Evolutionary conservation across 2,329 filamentous ascomycete species (phyloP).

Genomic region (Ceratocystis albifundus): DNA sequence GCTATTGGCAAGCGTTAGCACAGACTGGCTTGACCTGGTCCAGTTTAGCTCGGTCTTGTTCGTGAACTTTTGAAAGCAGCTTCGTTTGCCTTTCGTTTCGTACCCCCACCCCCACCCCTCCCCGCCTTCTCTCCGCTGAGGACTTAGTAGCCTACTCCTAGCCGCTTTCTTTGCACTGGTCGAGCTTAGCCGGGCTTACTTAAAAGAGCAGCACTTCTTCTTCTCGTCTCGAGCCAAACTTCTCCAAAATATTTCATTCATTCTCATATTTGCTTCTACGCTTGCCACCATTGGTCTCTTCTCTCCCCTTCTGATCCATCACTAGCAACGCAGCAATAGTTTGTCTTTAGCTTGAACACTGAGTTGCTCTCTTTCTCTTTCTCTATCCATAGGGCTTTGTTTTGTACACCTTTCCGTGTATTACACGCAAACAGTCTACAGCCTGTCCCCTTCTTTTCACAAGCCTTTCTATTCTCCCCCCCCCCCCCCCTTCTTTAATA

Average conservation of each 20-base stretch:
- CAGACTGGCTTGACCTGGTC: background rate
- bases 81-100: background rate
- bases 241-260: conserved; percentile 1
- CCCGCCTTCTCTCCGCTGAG: background rate
- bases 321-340: background rate
- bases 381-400: background rate
- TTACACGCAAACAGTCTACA: background rate
- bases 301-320: background rate
- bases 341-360: background rate
- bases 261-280: background rate
- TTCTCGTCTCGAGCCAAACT: background rate
- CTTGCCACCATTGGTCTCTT: conserved; percentile 1
- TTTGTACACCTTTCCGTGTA: conserved; percentile 8
- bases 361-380: too few species aligned
- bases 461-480: background rate
- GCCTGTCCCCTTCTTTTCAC: background rate
- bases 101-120: background rate
- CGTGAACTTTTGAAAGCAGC: conserved; percentile 2
- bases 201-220: conserved; percentile 9
- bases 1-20: background rate
- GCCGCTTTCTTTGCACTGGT: background rate
- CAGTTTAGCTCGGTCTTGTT: background rate
- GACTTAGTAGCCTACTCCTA: background rate
- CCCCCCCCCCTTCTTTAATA: background rate
- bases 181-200: conserved; percentile 8